Evolutionary conservation across 2,329 filamentous ascomycete genomes (phyloP).

Genomic region (Xylaria sp.): DNA sequence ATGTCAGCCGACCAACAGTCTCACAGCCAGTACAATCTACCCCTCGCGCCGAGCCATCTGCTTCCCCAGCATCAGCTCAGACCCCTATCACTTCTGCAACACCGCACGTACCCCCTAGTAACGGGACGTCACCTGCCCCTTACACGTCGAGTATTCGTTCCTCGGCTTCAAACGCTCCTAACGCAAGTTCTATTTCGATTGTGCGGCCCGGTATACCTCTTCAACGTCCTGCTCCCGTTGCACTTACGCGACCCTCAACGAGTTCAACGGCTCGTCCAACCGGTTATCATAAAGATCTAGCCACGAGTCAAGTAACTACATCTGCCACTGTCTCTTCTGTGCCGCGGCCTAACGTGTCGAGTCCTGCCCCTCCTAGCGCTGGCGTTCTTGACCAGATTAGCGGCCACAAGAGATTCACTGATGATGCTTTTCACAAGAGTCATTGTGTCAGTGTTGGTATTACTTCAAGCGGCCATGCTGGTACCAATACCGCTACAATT

Average conservation of each 20-base stretch:
- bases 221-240: constrained; percentile 44
- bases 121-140: constrained; percentile 22
- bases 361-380: constrained; percentile 44
- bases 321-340: constrained; percentile 27
- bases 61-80: constrained; percentile 43
- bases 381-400: constrained; percentile 47
- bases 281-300: constrained; percentile 37
- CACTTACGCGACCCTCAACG: constrained; percentile 42
- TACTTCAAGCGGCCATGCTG: neutral
- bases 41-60: constrained; percentile 40
- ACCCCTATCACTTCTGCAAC: constrained; percentile 26
- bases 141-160: constrained; percentile 21
- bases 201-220: constrained; percentile 41
- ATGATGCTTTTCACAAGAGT: constrained; percentile 33
- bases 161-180: constrained; percentile 20
- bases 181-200: constrained; percentile 34
- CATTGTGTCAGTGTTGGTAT: constrained; percentile 17
- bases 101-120: constrained; percentile 29
- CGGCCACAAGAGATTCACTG: constrained; percentile 40
- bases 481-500: neutral
- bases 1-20: constrained; percentile 31
- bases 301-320: constrained; percentile 1
- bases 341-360: constrained; percentile 40
- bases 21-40: constrained; percentile 38
- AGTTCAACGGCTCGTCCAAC: constrained; percentile 42